Conservation (phyloP, 805 yeast genomes). For the Saturnispora bothae region DNA sequence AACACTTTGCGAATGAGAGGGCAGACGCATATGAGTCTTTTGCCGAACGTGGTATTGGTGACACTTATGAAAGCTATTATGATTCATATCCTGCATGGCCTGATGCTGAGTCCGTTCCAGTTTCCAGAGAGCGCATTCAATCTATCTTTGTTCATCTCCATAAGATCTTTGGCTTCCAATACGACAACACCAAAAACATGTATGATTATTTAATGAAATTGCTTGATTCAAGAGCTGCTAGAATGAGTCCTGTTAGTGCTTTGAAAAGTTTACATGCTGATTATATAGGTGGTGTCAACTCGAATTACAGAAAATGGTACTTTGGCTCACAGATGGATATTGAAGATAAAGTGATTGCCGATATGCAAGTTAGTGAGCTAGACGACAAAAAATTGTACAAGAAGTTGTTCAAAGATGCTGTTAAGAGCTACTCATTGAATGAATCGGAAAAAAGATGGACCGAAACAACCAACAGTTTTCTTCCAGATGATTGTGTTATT, state of each 20-base stretch:
- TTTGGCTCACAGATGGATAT: constrained; percentile 63
- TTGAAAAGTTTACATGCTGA: constrained; percentile 57
- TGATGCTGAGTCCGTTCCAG: constrained; percentile 33
- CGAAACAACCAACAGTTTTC: constrained; percentile 36
- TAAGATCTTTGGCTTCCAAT: constrained; percentile 56
- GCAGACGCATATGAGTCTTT: constrained; percentile 24
- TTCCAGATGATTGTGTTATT: constrained; percentile 43
- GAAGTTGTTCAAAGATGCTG: constrained; percentile 10
- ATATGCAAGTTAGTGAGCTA: constrained; percentile 31
- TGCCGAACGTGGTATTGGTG: constrained; percentile 28
- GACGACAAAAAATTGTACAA: constrained; percentile 21
- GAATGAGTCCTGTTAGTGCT: constrained; percentile 49
- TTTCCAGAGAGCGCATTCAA: constrained; percentile 44
- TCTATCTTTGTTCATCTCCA: constrained; percentile 42
- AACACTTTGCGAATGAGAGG: constrained; percentile 21
- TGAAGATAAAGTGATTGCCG: constrained; percentile 21
- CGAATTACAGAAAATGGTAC: constrained; percentile 69
- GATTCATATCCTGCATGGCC: constrained; percentile 50
- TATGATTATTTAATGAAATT: constrained; percentile 52
- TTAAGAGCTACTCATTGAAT: constrained; percentile 23
- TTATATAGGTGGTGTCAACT: constrained; percentile 59
- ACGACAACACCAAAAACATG: constrained; percentile 55
- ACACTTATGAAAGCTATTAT: constrained; percentile 32
- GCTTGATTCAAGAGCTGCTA: constrained; percentile 58
- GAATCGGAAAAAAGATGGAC: constrained; percentile 44